A percentile compares a stretch with the other conserved stretches of the same genome.
Evolutionary conservation across 257 asterid species (phyloP).

Genomic region (Rhazya stricta): DNA sequence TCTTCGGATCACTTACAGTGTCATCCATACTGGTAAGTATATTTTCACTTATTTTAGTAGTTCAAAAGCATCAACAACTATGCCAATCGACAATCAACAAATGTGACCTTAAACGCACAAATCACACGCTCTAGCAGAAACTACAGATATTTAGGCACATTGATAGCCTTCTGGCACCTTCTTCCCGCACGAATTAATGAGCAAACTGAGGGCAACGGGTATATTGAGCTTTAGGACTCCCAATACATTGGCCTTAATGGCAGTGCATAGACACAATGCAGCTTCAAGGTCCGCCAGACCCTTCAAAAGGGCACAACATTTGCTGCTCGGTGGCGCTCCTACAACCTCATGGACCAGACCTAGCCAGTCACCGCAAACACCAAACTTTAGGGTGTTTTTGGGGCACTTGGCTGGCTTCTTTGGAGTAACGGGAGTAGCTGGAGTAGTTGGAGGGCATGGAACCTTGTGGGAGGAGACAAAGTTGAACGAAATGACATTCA

Average conservation of each 20-base stretch:
- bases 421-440: slow-evolving; percentile 25
- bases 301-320: slow-evolving; percentile 55
- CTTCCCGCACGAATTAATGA: slow-evolving; percentile 76
- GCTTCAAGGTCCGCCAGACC: slow-evolving; percentile 85
- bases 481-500: slow-evolving; percentile 37
- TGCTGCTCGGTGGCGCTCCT: slow-evolving; percentile 54
- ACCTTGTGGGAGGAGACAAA: slow-evolving; percentile 39
- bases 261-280: slow-evolving; percentile 78
- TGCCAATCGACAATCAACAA: background rate
- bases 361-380: slow-evolving; percentile 85
- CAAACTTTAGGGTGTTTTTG: slow-evolving; percentile 66
- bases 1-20: too few relatives aligned
- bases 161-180: slow-evolving; percentile 65
- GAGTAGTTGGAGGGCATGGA: slow-evolving; percentile 48
- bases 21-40: background rate
- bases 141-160: slow-evolving; percentile 27
- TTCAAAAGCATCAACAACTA: background rate
- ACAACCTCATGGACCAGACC: slow-evolving; percentile 73
- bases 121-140: background rate
- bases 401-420: slow-evolving; percentile 55
- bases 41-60: background rate
- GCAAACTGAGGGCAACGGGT: slow-evolving; percentile 60
- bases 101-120: background rate
- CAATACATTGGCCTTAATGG: slow-evolving; percentile 66
- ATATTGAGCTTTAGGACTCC: slow-evolving; percentile 43